Percentiles rank a stretch among this genome's conserved stretches.
Evolutionary conservation across 768 basidiomycete species (phyloP).

Genomic region (Serpula lacrymans): DNA sequence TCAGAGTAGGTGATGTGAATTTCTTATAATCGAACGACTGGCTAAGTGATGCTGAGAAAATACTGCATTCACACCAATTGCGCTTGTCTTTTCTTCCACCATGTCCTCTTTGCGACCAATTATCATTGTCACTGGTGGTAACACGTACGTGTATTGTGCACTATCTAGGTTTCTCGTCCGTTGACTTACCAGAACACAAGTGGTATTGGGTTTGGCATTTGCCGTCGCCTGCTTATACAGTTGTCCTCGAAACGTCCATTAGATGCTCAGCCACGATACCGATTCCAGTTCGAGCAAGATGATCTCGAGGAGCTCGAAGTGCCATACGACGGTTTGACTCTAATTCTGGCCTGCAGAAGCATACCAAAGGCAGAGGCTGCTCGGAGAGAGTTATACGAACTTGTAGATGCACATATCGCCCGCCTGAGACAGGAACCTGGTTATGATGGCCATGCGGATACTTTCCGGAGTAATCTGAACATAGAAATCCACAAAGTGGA

Average conservation of each 20-base stretch:
- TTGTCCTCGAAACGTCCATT: slow-evolving; percentile 48
- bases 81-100: no score
- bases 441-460: slow-evolving; percentile 51
- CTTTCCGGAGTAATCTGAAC: slow-evolving; percentile 55
- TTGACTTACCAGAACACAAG: slow-evolving; percentile 33
- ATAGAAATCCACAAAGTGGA: slow-evolving; percentile 66
- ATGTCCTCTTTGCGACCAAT: slow-evolving; percentile 42
- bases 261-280: slow-evolving; percentile 46
- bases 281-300: slow-evolving; percentile 9
- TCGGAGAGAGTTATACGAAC: slow-evolving; percentile 44
- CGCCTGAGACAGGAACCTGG: slow-evolving; percentile 28
- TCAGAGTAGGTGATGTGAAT: no score
- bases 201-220: slow-evolving; percentile 82
- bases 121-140: slow-evolving; percentile 69
- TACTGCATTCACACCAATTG: no score
- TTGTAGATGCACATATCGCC: slow-evolving; percentile 54
- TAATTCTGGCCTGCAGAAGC: slow-evolving; percentile 81
- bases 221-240: slow-evolving; percentile 71
- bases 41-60: no score
- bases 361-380: slow-evolving; percentile 61
- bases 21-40: no score
- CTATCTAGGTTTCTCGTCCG: background rate
- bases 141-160: slow-evolving; percentile 44
- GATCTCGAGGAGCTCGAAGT: slow-evolving; percentile 13
- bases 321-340: slow-evolving; percentile 54